Evolutionary conservation across 148 eudicot species (phyloP), one percentile per base, ranked within the genome.

Genomic region (Silene uniflora): DNA sequence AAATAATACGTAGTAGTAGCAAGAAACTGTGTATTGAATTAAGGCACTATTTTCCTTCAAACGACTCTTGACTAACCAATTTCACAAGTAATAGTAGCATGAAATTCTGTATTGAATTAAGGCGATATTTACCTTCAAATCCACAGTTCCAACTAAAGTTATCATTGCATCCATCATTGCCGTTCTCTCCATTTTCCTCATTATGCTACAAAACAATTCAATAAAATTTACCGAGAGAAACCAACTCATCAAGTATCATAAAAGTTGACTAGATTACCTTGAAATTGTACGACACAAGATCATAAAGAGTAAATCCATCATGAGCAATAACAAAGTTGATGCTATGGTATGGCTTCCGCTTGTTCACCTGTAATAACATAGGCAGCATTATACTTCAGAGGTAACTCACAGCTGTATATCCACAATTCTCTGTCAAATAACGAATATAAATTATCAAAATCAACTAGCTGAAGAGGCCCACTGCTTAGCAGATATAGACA

Each of bases 71-170:
- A 46, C 22, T 3, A 52, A 27, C 54, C 22, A 52, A 54, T 47
- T 9, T 39, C 62, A 54, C 22, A 18, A 29, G 18, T 32, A 8
- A 9, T 25, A 59, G 73, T 58, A 44, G 16, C 64, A 49, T 21
- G 25, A 66, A 52, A 63, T 55, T 67, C 68, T 70, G 70, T 16
- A 74, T 21, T 12, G 49, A 39, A 47, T 52, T 18, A 54, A 55
- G 62, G 13, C 35, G 72, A 74, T 46, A 35, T 62, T 58, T 80
- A 91, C 99, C 99, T 95, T 95, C 99, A 75, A 74, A 78, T 35
- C 97, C 99, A 86, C 99, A 95, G 79, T 95, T 95, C 99, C 99
- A 95, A 79, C 96, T 92, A 66, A 85, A 86, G 71, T 95, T 95
- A 71, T 95, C 98, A 85, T 92, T 95, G 87, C 93, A 42, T 86